Base-by-base conservation (phyloP, 2,329 filamentous ascomycete genomes). In the Talaromyces sp. region DNA sequence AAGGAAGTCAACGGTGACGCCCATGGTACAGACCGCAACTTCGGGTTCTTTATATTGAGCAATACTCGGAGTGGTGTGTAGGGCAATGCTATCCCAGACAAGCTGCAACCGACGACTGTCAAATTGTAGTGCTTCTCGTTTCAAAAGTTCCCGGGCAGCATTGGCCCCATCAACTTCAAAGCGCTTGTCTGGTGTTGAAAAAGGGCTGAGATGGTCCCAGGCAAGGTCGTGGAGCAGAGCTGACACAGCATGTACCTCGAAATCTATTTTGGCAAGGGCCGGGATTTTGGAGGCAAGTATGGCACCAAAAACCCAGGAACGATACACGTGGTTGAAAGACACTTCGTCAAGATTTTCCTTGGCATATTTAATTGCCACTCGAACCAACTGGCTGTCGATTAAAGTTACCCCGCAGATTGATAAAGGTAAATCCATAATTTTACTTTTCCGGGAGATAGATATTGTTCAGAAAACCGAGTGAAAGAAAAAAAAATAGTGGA, bases 141-240 rank as follows among this genome's bases (percentile, higher is more conserved):
- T 12, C 7, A 52, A 21, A 52, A 52, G 12, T 9, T 19, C 11
- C n/a, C 43, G n/a, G 1, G 80, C 77, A 2, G 73, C 76, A 58
- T 78, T 74, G 9, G 79, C 80, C 14, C 80, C 76, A 64, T 83
- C 80, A 26, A 82, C 77, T 62, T 83, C 80, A 66, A 83, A 83
- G 9, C 79, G 74, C 29, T 77, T 78, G 67, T 82, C 78, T 1
- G 64, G 53, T 43, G 75, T 78, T 17, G 80, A 62, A 9, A 77
- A 59, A 32, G 68, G 65, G 14, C 69, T 68, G 2, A 67, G 73
- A 10, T 65, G 67, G 56, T 74, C 74, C 77, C 74, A 79, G 17
- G 77, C 69, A 41, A 71, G 61, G 55, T 71, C 69, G 56, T 70
- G 69, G 43, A 68, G 56, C 46, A 67, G 32, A 27, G 58, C 53